Evolutionary conservation across 192 early-diverging fungal species (phyloP).

Genomic region (Coemansia sp.): DNA sequence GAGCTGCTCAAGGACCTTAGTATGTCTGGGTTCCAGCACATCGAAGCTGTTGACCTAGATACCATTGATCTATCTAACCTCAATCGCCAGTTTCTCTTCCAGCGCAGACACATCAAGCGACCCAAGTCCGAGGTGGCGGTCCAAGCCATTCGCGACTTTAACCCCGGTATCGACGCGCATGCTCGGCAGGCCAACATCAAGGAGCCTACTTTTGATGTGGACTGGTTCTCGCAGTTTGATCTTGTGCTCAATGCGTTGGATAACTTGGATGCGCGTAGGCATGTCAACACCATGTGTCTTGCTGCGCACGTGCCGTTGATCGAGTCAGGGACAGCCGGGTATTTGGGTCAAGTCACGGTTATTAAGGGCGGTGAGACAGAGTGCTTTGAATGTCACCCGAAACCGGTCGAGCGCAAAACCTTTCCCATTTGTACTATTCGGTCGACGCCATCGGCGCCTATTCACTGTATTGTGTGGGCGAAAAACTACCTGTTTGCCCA

Average conservation of each 20-base stretch:
- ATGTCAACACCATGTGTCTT: constrained; percentile 97
- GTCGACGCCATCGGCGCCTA: constrained; percentile 89
- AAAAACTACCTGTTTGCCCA: constrained; percentile 93
- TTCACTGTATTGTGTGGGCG: constrained; percentile 99
- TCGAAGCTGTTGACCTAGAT: constrained; percentile 93
- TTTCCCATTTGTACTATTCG: constrained; percentile 98
- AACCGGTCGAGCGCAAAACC: constrained; percentile 78
- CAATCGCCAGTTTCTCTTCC: constrained; percentile 99
- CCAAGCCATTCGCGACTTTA: constrained; percentile 83
- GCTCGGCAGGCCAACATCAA: constrained; percentile 89
- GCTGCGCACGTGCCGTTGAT: constrained; percentile 87
- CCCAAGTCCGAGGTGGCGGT: constrained; percentile 90
- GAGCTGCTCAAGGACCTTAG: constrained; percentile 96
- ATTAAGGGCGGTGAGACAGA: constrained; percentile 79
- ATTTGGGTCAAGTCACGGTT: constrained; percentile 87
- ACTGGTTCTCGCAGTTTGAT: constrained; percentile 88
- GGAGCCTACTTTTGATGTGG: constrained; percentile 77
- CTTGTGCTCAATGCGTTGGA: constrained; percentile 96
- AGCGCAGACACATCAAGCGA: constrained; percentile 88
- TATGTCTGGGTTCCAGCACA: constrained; percentile 80
- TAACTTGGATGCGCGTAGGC: constrained; percentile 89
- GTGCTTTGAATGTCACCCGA: constrained; percentile 95
- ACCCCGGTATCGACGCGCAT: constrained; percentile 66
- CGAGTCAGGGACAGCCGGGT: constrained; percentile 97
- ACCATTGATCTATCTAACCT: constrained; percentile 98